phyloP scores from a whole-genome alignment of 352 stramenopile species.

The Phytophthora fragariae region DNA sequence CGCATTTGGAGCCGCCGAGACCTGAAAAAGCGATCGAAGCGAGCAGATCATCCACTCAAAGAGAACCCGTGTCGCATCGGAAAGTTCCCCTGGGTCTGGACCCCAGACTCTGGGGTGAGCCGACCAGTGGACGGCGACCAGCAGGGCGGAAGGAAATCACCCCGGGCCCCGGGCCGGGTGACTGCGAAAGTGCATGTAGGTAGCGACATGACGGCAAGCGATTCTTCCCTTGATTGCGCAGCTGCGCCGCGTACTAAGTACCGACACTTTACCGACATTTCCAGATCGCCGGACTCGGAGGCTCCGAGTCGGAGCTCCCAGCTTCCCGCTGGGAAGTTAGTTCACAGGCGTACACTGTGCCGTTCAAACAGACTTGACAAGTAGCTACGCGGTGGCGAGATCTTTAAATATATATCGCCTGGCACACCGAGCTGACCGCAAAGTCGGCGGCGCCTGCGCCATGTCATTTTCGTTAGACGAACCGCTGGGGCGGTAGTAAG shows the following conservation, averaged over 20 bases:
- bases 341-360: neutral
- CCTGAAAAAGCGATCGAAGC: neutral
- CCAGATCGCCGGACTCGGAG: slow-evolving; percentile 14
- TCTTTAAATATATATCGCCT: too few species aligned
- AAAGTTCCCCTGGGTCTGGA: slow-evolving; percentile 4
- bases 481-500: too few species aligned
- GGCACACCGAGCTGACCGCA: too few species aligned
- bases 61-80: slow-evolving; percentile 8
- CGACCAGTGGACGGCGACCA: neutral
- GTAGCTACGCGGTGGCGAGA: too few species aligned
- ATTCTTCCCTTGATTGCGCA: slow-evolving; percentile 27
- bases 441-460: too few species aligned
- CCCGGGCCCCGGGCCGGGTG: neutral
- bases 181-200: slow-evolving; percentile 14
- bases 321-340: neutral
- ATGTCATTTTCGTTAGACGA: too few species aligned
- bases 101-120: too few species aligned
- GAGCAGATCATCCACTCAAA: slow-evolving; percentile 8
- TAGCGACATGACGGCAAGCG: slow-evolving; percentile 25
- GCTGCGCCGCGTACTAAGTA: neutral
- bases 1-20: neutral
- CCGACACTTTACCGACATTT: slow-evolving; percentile 28
- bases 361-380: too few species aligned
- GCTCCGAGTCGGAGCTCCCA: neutral
- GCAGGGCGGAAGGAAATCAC: neutral